Evolutionary conservation across 2,329 filamentous ascomycete genomes (phyloP), one percentile per base, ranked within the genome.

Genomic region (Ophioceras dolichostomum): DNA sequence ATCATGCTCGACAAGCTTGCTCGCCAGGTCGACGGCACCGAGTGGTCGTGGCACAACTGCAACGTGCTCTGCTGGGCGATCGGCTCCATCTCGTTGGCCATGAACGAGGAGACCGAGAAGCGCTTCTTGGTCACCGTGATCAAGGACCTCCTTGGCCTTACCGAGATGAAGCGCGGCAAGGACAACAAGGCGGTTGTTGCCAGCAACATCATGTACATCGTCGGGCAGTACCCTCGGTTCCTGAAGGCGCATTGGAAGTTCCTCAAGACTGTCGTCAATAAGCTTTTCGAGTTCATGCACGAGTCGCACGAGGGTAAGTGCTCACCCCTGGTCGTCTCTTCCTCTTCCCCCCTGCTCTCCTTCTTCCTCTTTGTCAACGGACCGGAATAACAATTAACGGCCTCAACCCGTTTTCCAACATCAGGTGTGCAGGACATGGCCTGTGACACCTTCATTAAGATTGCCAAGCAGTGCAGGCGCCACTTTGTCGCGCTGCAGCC

Each of bases 171-270:
- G 68, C 84, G 93, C 38, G 91, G 91, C 44, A 98, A 98, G 54
- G 91, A 98, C 66, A 98, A 98, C 73, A 98, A 98, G 59, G 91
- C 91, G 10, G 91, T 98, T 9, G 91, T 98, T 29, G 91, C 91
- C 45, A 94, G 86, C 64, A 98, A 98, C 64, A 98, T 98, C 54
- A 98, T 98, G 91, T 98, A 98, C 59, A 98, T 98, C 63, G 91
- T 98, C 43, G 91, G 91, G 41, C 91, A 98, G 56, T 98, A 98
- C 55, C 91, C 91, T 27, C 84, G 91, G 16, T 98, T 98, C 65
- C 67, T 98, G 51, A 98, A 98, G 67, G 91, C 91, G 2, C 91
- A 98, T 60, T 98, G 91, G 91, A 98, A 98, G 59, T 98, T 98
- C 64, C 68, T 98, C 39, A 98, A 98, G 76, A 98, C 91, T 3